phyloP scores from a whole-genome alignment of 2,329 filamentous ascomycete species.

The Macroventuria anomochaeta region DNA sequence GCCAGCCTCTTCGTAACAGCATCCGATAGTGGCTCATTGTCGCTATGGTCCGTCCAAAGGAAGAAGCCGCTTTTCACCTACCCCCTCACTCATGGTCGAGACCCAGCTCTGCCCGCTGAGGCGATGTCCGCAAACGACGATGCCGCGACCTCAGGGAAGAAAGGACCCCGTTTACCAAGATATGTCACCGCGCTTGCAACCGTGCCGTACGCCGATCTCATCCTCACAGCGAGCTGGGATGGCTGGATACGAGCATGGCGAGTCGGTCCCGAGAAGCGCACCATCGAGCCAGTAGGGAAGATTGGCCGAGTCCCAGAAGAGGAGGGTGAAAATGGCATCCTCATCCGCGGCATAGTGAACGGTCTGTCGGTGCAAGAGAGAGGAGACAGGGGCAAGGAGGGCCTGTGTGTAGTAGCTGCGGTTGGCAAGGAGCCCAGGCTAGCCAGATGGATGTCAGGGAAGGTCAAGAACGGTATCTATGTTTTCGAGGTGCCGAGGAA shows the following conservation, averaged over 20 bases:
- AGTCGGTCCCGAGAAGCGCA: conserved; percentile 76
- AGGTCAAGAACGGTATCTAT: conserved; percentile 80
- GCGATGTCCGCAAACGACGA: conserved; percentile 71
- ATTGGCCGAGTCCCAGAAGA: conserved; percentile 57
- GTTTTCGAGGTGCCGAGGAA: conserved; percentile 77
- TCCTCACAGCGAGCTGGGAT: conserved; percentile 94
- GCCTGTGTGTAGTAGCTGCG: conserved; percentile 83
- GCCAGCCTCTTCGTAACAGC: conserved; percentile 91
- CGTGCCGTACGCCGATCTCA: conserved; percentile 87
- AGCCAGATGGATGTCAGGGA: conserved; percentile 76
- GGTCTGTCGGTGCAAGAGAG: conserved; percentile 87
- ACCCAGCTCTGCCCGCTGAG: conserved; percentile 70
- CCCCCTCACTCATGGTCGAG: conserved; percentile 82
- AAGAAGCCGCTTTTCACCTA: conserved; percentile 91
- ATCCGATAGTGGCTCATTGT: conserved; percentile 85
- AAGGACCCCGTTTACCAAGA: conserved; percentile 68
- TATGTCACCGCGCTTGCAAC: conserved; percentile 90
- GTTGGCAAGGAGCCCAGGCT: conserved; percentile 86
- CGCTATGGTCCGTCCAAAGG: conserved; percentile 87
- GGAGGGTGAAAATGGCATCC: conserved; percentile 28
- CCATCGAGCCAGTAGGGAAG: conserved; percentile 72
- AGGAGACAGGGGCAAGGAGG: conserved; percentile 74
- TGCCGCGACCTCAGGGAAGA: conserved; percentile 59
- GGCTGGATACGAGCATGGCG: conserved; percentile 86
- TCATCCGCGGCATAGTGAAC: conserved; percentile 80